Base-by-base conservation (phyloP, 2,329 filamentous ascomycete species). In the Apiospora arundinis region DNA sequence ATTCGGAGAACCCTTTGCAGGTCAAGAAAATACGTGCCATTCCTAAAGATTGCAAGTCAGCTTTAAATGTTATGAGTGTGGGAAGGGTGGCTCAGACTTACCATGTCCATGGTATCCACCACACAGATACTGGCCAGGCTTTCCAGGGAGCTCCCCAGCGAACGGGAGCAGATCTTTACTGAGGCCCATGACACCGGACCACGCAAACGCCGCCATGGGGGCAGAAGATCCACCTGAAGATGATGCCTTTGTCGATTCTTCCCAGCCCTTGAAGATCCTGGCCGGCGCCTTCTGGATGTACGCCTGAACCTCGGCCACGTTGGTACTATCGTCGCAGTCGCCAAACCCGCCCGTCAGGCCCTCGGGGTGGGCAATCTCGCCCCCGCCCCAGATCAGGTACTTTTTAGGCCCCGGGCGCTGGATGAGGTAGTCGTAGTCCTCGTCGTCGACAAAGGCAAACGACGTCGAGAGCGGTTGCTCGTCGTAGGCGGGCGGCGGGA, bases 131-230 rank as follows among this genome's bases (percentile, higher is more conserved):
- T 93, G 74, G 0, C 87, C 81, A 32, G 87, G 74, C 8, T 78
- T 76, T 48, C 81, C 81, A 0, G 91, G 90, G n/a, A 95, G 87
- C 11, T 82, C 81, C 0, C 93, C 93, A 2, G 95, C 91, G 90
- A 91, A 94, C 0, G 93, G 92, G 68, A 87, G 80, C 0, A 86
- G 83, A 78, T 95, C 93, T 8, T 89, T 83, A 42, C 89, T 90
- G 80, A 90, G 95, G 0, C 91, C 93, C 92, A 95, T 95, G 75
- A 95, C 92, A 0, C 93, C 93, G 1, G 92, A 93, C 93, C 93
- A 95, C 78, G 93, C 90, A 78, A 87, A 89, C 44, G 87, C 81
- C 12, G 87, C 85, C 32, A 82, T 77, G 23, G 93, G 80, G 63
- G 73, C 60, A 68, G 73, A 70, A 73, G 40, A 73, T 69, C 69